These are phyloP conservation scores for Corymbia citriodora DNA, from an alignment of 441 rosid species.

Conservation along the genomic window DNA sequence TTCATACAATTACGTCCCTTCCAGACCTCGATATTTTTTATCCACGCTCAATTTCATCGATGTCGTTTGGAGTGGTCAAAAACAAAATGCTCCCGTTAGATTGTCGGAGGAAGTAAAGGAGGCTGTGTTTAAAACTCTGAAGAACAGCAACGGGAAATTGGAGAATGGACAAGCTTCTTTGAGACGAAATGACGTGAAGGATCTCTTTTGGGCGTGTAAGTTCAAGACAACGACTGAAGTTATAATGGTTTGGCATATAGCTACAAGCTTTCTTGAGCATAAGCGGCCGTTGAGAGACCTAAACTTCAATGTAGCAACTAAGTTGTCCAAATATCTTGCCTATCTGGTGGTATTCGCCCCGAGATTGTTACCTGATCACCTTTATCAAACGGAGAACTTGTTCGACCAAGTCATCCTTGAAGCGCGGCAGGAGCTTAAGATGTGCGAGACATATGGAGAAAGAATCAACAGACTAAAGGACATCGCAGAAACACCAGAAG, in stretches of 20 bases:
- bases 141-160: too few species aligned
- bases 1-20: too few species aligned
- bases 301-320: background rate
- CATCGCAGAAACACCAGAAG: background rate
- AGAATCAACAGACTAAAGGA: background rate
- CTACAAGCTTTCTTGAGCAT: background rate
- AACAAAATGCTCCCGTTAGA: too few species aligned
- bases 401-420: background rate
- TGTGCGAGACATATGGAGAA: background rate
- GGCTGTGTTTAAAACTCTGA: too few species aligned
- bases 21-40: too few species aligned
- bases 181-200: background rate
- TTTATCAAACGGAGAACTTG: background rate
- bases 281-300: background rate
- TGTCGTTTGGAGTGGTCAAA: too few species aligned
- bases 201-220: background rate
- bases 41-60: too few species aligned
- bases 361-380: background rate
- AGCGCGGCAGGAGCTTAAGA: background rate
- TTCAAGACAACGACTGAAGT: background rate
- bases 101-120: too few species aligned
- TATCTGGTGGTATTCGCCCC: conserved; percentile 1
- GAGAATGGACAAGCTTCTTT: background rate
- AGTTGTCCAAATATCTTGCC: background rate
- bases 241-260: background rate